These are phyloP conservation scores for Lathyrus tuberosus DNA, from an alignment of 306 rosid genomes.

Conservation along the genomic window DNA sequence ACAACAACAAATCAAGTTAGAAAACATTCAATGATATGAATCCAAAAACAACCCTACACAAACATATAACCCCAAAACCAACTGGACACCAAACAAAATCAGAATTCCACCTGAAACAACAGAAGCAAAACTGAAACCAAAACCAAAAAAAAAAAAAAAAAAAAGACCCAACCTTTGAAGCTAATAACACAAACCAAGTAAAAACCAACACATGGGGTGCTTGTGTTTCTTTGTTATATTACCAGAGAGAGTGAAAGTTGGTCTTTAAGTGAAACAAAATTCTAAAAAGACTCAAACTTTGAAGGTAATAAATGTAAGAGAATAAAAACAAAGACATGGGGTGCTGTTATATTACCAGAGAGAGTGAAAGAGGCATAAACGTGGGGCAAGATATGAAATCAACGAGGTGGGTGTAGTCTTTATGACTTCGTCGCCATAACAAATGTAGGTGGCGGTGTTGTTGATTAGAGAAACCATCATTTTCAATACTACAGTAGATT, in stretches of 20 bases:
- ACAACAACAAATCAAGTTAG: conserved; percentile 36
- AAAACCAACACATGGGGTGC: conserved; percentile 8
- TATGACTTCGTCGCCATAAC: conserved; percentile 52
- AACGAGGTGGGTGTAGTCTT: conserved; percentile 19
- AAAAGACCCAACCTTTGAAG: conserved; percentile 33
- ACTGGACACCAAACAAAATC: background rate
- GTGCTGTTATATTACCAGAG: conserved; percentile 16
- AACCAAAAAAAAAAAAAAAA: too few species aligned
- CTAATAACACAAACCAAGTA: background rate
- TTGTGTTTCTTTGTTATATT: background rate
- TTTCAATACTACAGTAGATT: conserved; percentile 35
- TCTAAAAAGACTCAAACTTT: conserved; percentile 28
- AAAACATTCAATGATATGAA: too few species aligned
- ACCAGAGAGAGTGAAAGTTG: conserved; percentile 13
- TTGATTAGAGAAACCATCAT: conserved; percentile 43
- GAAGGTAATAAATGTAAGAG: conserved; percentile 6
- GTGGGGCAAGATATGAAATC: conserved; percentile 4
- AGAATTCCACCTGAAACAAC: conserved; percentile 4
- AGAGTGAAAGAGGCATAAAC: conserved; percentile 10
- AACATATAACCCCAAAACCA: conserved; percentile 19
- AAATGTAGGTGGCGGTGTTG: conserved; percentile 7
- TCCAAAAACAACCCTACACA: conserved; percentile 16
- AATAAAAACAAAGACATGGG: conserved; percentile 6
- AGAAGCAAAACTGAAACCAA: background rate
- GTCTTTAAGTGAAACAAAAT: background rate